Conservation (phyloP, 805 yeast species). For the Kodamaea leandrae region DNA sequence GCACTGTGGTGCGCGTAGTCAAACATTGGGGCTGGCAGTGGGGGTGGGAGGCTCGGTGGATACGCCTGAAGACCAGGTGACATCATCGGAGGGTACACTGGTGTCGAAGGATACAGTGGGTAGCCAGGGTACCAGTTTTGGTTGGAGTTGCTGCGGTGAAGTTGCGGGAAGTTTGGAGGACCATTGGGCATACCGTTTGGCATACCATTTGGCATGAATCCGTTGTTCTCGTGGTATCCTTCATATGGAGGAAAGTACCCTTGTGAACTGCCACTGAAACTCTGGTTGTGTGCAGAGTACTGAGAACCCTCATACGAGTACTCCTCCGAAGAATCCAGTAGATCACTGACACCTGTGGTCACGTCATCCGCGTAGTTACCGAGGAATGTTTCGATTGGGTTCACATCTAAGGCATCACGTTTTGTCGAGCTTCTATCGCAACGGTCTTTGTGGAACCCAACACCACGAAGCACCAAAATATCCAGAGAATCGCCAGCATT, state of each 20-base stretch:
- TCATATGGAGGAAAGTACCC: slow-evolving; percentile 2
- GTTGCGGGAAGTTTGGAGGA: not conserved
- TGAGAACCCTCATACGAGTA: too few relatives aligned
- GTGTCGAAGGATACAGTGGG: not conserved
- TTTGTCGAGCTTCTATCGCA: slow-evolving; percentile 31
- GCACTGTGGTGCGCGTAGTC: not conserved
- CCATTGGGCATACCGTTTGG: not conserved
- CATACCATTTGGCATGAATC: too few relatives aligned
- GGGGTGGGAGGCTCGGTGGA: not conserved
- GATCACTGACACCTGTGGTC: slow-evolving; percentile 3
- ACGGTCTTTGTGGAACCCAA: slow-evolving; percentile 34
- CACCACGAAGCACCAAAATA: slow-evolving; percentile 6
- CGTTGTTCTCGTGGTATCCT: not conserved
- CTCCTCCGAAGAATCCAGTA: slow-evolving; percentile 5
- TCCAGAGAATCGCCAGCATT: too few relatives aligned
- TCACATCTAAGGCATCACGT: not conserved
- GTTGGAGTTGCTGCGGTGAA: not conserved
- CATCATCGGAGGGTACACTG: not conserved
- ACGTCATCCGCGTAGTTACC: not conserved
- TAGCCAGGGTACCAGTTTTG: not conserved
- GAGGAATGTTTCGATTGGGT: not conserved
- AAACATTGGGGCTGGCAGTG: not conserved
- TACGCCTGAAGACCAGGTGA: not conserved
- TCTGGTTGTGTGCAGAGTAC: too few relatives aligned
- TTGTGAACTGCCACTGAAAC: not conserved